Base-by-base conservation (phyloP, 2,329 filamentous ascomycete genomes). In the Arachnopeziza araneosa region DNA sequence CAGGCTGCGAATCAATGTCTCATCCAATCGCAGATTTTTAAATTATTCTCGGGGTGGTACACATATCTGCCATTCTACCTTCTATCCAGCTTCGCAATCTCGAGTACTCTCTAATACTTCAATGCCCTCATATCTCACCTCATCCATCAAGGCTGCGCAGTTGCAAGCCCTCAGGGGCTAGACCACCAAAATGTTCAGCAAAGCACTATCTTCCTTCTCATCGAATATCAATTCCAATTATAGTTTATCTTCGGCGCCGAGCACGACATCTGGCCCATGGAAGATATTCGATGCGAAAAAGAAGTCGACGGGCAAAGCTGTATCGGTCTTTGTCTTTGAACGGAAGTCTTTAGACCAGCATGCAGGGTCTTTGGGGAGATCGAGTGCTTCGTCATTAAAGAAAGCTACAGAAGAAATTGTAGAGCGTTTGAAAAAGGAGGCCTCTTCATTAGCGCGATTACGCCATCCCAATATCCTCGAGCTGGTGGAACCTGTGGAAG, bases 281-380 rank as follows among this genome's bases (percentile, higher is more conserved):
- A 96, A 92, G 78, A 95, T 99, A 70, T 93, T 93, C 81, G 93
- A 97, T 77, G 93, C 90, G 61, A 98, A 96, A 80, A 96, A 96
- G 78, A 98, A 97, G 77, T 91, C 89, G 30, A 96, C 92, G 0
- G 91, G 90, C 66, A 96, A 95, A 74, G 75, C 87, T 8, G 95
- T 88, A 58, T 97, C 93, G 19, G 87, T 98, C 67, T 99, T 98
- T 70, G 87, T 98, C 66, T 97, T 98, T 73, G 95, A 99, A 66
- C 88, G 86, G 73, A 96, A 96, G 76, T 84, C 85, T 0, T 79
- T 99, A 58, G 93, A 97, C 60, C 78, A 84, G 10, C 82, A 87
- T 61, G 81, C 83, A 19, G 82, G 79, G 54, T 83, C 84, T 7
- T 76, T 91, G 52, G 81, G 83, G 21, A 78, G 82, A 54, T 86